Base-by-base conservation (phyloP, 176 grass and related monocot genomes). In the Triticum turgidum region DNA sequence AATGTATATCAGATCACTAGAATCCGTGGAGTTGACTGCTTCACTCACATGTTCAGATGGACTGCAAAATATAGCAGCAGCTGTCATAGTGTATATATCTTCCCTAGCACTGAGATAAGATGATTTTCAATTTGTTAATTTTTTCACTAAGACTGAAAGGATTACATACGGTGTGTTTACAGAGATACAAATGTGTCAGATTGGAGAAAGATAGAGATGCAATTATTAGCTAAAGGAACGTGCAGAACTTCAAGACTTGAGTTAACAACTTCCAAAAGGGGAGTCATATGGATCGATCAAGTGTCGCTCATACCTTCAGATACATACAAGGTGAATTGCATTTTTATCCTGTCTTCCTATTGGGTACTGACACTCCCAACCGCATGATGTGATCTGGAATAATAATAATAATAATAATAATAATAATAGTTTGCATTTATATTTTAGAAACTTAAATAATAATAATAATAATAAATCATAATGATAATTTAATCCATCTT, bases 1-100 rank as follows among this genome's bases (percentile, higher is more conserved):
- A 71, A 76, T 98, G 83, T 73, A 95, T 27, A 61, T 95, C 18
- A 95, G 70, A 89, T 98, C 95, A 63, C 58, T 25, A 1, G 52
- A 90, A 24, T 77, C 85, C 2, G 34, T 91, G 51, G 37, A 87
- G 24, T 85, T 98, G 76, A 83, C 79, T 49, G 87, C 88, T 87
- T 87, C 92, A 69, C 69, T 88, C 9, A 84, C 87, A 64, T 63
- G 81, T 61, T 71, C 54, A 25, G 38, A 69, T 61, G 52, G 65
- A 64, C 37, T 64, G 38, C 21, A 83, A 84, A 78, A 72, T 32
- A 15, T 79, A 11, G 81, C 74, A 51, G 62, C 80, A 64, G 51
- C 49, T 88, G 59, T 6, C 49, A 63, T 79, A 27, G 80, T 88
- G 61, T 39, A 63, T 52, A 39, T 47, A 21, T 49, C 77, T 62